Conservation (phyloP, 768 basidiomycete species). For the Leccinellum albellum region DNA sequence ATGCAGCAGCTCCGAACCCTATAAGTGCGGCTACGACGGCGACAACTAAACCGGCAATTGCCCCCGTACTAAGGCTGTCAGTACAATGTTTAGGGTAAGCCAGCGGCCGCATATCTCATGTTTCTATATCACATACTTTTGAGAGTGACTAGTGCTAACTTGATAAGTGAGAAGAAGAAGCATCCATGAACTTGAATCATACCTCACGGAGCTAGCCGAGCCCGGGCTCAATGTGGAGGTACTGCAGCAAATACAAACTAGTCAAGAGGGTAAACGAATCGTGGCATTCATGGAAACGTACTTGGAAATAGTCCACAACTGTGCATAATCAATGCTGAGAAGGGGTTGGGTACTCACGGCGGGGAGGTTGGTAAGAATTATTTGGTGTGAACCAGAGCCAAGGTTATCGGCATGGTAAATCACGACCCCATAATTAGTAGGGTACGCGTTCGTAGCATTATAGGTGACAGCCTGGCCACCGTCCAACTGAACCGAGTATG, state of each 20-base stretch:
- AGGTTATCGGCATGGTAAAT: conserved; percentile 36
- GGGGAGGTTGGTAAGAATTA: conserved; percentile 35
- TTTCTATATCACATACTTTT: conserved; percentile 10
- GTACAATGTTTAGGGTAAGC: neutral
- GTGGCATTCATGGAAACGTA: neutral
- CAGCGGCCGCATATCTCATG: neutral
- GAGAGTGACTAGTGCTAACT: neutral
- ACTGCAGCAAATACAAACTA: neutral
- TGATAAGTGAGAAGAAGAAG: neutral
- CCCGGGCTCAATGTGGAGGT: neutral
- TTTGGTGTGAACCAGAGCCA: conserved; percentile 36
- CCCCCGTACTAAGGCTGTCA: conserved; percentile 20
- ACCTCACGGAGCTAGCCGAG: conserved; percentile 1
- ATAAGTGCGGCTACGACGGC: conserved; percentile 12
- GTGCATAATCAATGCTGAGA: conserved; percentile 34
- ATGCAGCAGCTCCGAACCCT: conserved; percentile 11
- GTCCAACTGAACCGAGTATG: conserved; percentile 37
- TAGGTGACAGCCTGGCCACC: conserved; percentile 21
- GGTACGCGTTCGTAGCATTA: conserved; percentile 16
- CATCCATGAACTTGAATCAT: neutral
- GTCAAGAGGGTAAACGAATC: neutral
- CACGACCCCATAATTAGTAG: conserved; percentile 28
- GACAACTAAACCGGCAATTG: conserved; percentile 22
- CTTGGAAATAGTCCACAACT: conserved; percentile 19
- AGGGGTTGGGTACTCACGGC: conserved; percentile 10